A percentile compares a stretch with the other conserved stretches of the same genome.
Conservation (phyloP, 345 rosid genomes). For the Erucastrum elatum region DNA sequence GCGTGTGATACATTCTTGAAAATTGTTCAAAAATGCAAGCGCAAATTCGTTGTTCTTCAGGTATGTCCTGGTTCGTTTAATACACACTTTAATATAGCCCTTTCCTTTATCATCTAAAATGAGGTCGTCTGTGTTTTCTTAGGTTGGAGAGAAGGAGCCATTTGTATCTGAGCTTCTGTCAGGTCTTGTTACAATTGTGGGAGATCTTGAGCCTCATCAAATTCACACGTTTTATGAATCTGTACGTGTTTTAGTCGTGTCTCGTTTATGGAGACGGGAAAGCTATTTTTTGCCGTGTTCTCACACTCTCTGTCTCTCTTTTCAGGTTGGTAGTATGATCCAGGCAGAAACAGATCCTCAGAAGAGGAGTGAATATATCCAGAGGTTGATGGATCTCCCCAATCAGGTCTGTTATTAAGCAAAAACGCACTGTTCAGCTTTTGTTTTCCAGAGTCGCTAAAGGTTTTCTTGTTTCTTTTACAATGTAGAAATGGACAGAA, state of each 20-base stretch:
- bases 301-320: slow-evolving; percentile 1
- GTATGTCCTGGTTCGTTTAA: slow-evolving; percentile 43
- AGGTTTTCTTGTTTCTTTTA: not conserved
- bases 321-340: slow-evolving; percentile 91
- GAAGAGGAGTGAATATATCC: slow-evolving; percentile 91
- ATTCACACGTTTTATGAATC: slow-evolving; percentile 98
- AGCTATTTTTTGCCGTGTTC: slow-evolving; percentile 2
- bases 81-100: not conserved
- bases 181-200: slow-evolving; percentile 77
- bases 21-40: slow-evolving; percentile 95
- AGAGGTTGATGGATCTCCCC: slow-evolving; percentile 93
- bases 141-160: slow-evolving; percentile 96
- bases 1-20: slow-evolving; percentile 99
- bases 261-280: not conserved
- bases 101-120: not conserved
- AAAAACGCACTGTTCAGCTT: slow-evolving; percentile 1
- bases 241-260: slow-evolving; percentile 46
- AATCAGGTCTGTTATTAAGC: slow-evolving; percentile 60
- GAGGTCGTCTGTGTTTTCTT: slow-evolving; percentile 24
- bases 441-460: slow-evolving; percentile 28
- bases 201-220: slow-evolving; percentile 96
- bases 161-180: slow-evolving; percentile 97
- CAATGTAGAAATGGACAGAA: slow-evolving; percentile 89
- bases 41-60: slow-evolving; percentile 87
- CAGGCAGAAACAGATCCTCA: slow-evolving; percentile 92